These are phyloP conservation scores for Blastomyces silverae DNA, from an alignment of 2,329 filamentous ascomycete species.

Conservation along the genomic window DNA sequence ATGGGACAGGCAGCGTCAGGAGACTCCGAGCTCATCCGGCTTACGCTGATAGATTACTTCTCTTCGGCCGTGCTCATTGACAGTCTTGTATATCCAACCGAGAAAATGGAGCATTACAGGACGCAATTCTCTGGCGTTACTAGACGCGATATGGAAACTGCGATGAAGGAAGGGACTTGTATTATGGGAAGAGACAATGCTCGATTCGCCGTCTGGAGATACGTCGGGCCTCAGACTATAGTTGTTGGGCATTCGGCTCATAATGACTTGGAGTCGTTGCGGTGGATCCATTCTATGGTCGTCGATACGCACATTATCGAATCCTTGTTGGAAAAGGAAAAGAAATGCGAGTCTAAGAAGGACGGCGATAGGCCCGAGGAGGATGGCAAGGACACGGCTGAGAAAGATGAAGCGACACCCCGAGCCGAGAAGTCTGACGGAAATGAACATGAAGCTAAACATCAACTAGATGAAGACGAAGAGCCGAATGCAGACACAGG, in stretches of 20 bases:
- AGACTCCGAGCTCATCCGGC: constrained; percentile 47
- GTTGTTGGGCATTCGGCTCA: constrained; percentile 44
- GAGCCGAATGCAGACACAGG: not conserved
- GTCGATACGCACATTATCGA: constrained; percentile 41
- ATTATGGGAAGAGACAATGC: constrained; percentile 41
- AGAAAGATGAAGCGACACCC: not conserved
- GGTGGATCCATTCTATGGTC: constrained; percentile 45
- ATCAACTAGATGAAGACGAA: not conserved
- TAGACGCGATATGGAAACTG: constrained; percentile 24
- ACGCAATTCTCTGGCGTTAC: constrained; percentile 48
- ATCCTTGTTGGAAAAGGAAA: constrained; percentile 13
- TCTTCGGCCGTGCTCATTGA: constrained; percentile 44
- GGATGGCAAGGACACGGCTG: not conserved
- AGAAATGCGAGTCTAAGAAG: constrained; percentile 5
- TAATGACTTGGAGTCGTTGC: constrained; percentile 41
- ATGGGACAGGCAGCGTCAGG: constrained; percentile 45
- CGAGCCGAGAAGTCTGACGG: not conserved
- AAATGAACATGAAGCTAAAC: not conserved
- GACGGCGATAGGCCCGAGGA: not conserved
- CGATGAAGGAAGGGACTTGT: constrained; percentile 31
- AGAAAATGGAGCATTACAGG: constrained; percentile 45
- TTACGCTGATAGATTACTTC: constrained; percentile 49
- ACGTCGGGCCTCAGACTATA: constrained; percentile 43
- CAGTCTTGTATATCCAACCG: constrained; percentile 44
- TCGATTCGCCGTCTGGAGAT: constrained; percentile 39